Conservation (phyloP, 495 filamentous ascomycete species). For the Aspergillus baeticus region DNA sequence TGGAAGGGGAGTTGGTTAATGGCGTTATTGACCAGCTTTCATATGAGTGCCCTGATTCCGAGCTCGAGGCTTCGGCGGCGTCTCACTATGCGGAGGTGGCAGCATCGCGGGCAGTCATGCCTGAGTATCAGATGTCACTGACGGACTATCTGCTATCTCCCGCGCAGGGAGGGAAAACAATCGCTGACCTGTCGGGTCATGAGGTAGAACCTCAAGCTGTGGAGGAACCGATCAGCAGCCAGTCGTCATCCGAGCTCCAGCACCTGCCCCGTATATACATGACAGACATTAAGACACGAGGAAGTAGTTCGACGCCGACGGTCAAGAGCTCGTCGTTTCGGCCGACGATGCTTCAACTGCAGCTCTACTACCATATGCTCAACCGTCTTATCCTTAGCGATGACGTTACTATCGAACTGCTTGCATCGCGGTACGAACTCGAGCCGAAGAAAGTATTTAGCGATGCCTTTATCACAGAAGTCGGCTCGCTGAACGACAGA, state of each 20-base stretch:
- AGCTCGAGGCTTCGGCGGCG: conserved; percentile 57
- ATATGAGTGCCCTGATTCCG: conserved; percentile 69
- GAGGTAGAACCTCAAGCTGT: neutral
- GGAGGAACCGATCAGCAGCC: conserved; percentile 16
- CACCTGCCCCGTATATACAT: conserved; percentile 61
- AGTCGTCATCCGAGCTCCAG: conserved; percentile 24
- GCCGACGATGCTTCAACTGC: conserved; percentile 80
- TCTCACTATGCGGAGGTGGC: conserved; percentile 35
- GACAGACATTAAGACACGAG: conserved; percentile 86
- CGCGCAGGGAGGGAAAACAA: conserved; percentile 35
- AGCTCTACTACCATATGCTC: conserved; percentile 88
- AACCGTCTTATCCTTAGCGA: conserved; percentile 66
- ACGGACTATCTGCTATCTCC: conserved; percentile 49
- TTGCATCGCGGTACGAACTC: conserved; percentile 71
- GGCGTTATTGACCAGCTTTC: conserved; percentile 88
- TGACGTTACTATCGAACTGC: conserved; percentile 60
- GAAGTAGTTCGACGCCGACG: conserved; percentile 57
- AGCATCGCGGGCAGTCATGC: conserved; percentile 34
- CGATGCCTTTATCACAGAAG: conserved; percentile 76
- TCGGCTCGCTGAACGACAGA: conserved; percentile 66
- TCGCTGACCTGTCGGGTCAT: conserved; percentile 28
- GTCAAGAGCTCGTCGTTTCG: conserved; percentile 63
- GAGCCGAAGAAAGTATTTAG: conserved; percentile 65
- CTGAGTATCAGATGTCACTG: conserved; percentile 55
- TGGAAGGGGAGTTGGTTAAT: conserved; percentile 81